These are phyloP conservation scores for Taphrina sp. DNA, from an alignment of 1,139 yeast species.

Conservation along the genomic window DNA sequence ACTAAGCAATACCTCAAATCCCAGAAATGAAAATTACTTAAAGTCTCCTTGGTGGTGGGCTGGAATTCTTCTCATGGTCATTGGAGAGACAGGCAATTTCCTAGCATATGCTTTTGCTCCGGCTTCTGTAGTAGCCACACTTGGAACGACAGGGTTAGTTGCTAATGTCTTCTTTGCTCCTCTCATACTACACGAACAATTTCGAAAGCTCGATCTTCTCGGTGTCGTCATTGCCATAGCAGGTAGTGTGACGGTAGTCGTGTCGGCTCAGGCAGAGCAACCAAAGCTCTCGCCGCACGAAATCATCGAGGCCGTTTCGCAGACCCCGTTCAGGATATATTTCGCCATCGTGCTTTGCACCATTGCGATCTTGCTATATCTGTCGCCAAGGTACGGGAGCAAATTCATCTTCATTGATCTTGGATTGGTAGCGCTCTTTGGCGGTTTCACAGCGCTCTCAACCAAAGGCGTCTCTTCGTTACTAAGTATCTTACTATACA, in stretches of 20 bases:
- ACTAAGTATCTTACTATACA: conserved; percentile 42
- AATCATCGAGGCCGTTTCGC: conserved; percentile 41
- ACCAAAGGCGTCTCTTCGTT: conserved; percentile 48
- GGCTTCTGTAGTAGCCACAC: conserved; percentile 51
- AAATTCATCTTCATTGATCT: conserved; percentile 41
- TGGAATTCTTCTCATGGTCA: conserved; percentile 48
- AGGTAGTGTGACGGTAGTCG: conserved; percentile 48
- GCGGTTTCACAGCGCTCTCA: conserved; percentile 50
- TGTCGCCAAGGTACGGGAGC: conserved; percentile 35
- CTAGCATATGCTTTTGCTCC: conserved; percentile 52
- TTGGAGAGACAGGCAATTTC: conserved; percentile 51
- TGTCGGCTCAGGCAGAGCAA: conserved; percentile 39
- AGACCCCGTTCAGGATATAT: conserved; percentile 41
- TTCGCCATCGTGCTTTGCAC: conserved; percentile 39
- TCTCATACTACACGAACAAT: conserved; percentile 47
- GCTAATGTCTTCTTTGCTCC: conserved; percentile 52
- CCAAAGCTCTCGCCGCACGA: conserved; percentile 39
- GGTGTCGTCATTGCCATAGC: conserved; percentile 48
- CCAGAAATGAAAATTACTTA: not conserved
- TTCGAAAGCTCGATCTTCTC: conserved; percentile 43
- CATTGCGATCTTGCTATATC: conserved; percentile 36
- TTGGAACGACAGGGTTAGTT: conserved; percentile 51
- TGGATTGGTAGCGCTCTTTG: conserved; percentile 48
- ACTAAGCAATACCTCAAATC: not conserved
- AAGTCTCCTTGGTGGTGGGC: conserved; percentile 46